These are phyloP conservation scores for Venturia pyrina DNA, from an alignment of 2,329 filamentous ascomycete genomes.

Conservation along the genomic window DNA sequence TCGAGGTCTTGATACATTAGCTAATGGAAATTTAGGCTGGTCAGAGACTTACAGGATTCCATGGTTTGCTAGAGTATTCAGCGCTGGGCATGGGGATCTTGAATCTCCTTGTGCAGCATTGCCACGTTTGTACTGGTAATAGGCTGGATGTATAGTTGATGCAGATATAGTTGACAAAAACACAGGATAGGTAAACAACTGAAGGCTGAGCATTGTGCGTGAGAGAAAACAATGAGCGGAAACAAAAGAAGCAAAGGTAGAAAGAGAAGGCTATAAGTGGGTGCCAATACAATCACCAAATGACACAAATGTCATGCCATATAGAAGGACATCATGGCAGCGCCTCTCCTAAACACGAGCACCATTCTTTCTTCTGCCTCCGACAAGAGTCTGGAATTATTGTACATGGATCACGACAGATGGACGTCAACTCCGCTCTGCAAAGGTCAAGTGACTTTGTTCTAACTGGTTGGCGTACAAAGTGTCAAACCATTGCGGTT, in stretches of 20 bases:
- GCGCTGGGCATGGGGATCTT: conserved; percentile 21
- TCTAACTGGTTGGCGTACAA: not conserved
- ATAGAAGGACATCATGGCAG: too few relatives aligned
- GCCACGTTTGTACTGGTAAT: not conserved
- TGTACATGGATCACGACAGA: not conserved
- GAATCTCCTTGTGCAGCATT: not conserved
- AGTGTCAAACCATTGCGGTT: not conserved
- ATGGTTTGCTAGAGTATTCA: conserved; percentile 27
- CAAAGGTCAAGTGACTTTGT: not conserved
- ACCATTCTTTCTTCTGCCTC: not conserved
- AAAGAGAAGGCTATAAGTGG: not conserved
- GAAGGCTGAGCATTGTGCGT: too few relatives aligned
- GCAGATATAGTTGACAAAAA: not conserved
- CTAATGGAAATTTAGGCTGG: not conserved
- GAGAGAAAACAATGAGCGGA: too few relatives aligned
- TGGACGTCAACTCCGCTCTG: not conserved
- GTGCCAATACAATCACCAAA: not conserved
- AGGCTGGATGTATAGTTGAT: not conserved
- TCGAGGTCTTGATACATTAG: conserved; percentile 16
- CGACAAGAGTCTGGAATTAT: too few relatives aligned
- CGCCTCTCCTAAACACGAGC: not conserved
- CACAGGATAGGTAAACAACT: not conserved
- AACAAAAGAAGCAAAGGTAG: too few relatives aligned
- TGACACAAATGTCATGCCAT: not conserved
- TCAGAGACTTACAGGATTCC: conserved; percentile 18